phyloP scores from a whole-genome alignment of 805 yeast genomes.

The Candida orba region DNA sequence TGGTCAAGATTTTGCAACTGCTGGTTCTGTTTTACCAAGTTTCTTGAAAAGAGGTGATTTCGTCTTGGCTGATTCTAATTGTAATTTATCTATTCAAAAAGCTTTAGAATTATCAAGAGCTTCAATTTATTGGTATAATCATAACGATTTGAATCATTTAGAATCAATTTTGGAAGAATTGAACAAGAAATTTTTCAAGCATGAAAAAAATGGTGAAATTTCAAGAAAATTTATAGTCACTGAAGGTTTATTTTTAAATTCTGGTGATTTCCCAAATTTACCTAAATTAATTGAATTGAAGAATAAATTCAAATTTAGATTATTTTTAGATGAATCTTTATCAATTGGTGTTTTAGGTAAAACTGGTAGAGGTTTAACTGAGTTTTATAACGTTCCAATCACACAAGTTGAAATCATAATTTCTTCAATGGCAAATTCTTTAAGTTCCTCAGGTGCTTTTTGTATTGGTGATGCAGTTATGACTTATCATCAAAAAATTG shows the following conservation, averaged over 20 bases:
- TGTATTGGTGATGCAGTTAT: conserved; percentile 80
- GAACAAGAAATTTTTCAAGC: conserved; percentile 14
- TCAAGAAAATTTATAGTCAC: conserved; percentile 87
- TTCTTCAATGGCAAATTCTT: conserved; percentile 76
- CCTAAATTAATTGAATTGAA: conserved; percentile 66
- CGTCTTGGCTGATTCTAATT: conserved; percentile 78
- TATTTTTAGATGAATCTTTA: conserved; percentile 80
- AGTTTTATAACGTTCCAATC: conserved; percentile 62
- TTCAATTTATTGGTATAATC: conserved; percentile 65
- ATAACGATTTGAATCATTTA: conserved; percentile 81
- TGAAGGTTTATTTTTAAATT: conserved; percentile 78
- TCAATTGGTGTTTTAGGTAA: conserved; percentile 83
- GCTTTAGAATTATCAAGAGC: conserved; percentile 85
- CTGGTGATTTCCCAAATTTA: conserved; percentile 75
- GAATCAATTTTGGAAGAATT: conserved; percentile 55
- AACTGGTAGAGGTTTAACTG: conserved; percentile 81
- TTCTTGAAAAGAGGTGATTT: conserved; percentile 93
- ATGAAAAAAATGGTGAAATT: conserved; percentile 50
- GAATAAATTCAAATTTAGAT: conserved; percentile 73
- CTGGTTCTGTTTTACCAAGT: conserved; percentile 85
- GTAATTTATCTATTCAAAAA: conserved; percentile 73
- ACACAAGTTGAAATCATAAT: conserved; percentile 67
- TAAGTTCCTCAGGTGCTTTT: conserved; percentile 89
- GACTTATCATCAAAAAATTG: conserved; percentile 88
- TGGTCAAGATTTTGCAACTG: conserved; percentile 87